Conservation (phyloP, 352 stramenopile species). For the Halophytophthora batemanensis region DNA sequence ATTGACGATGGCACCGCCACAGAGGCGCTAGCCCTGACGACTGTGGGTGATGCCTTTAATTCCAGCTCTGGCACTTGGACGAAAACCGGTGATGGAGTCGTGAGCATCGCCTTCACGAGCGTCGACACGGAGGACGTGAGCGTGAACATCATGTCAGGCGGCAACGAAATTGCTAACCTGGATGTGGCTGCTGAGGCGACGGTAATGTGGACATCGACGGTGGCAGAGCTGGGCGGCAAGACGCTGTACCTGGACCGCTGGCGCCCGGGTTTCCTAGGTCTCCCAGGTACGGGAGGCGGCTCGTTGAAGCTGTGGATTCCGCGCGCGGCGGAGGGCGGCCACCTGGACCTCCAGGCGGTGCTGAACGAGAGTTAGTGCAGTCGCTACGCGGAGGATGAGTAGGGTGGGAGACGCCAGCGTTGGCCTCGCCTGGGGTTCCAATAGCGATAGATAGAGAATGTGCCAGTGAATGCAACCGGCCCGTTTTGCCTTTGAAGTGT, state of each 20-base stretch:
- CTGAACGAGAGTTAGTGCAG: conserved; percentile 37
- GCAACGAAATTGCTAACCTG: conserved; percentile 42
- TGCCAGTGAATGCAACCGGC: too few relatives aligned
- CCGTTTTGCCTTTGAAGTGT: too few relatives aligned
- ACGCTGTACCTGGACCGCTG: conserved; percentile 71
- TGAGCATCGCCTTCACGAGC: conserved; percentile 43
- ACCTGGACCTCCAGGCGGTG: conserved; percentile 43
- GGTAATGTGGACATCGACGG: conserved; percentile 32
- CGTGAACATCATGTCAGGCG: conserved; percentile 51
- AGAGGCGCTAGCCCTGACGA: conserved; percentile 36
- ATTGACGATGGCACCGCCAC: conserved; percentile 39
- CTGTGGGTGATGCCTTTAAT: conserved; percentile 36
- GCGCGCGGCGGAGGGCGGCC: conserved; percentile 28
- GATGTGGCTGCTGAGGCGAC: conserved; percentile 30
- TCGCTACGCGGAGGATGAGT: too few relatives aligned
- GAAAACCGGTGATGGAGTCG: conserved; percentile 33
- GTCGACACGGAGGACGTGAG: conserved; percentile 41
- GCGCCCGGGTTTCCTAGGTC: conserved; percentile 45
- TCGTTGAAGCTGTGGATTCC: conserved; percentile 64
- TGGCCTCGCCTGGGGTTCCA: too few relatives aligned
- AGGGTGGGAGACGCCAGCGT: too few relatives aligned
- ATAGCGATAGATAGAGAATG: too few relatives aligned
- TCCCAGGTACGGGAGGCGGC: conserved; percentile 53
- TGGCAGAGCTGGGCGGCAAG: conserved; percentile 37
- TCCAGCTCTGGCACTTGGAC: conserved; percentile 37